Evolutionary conservation across 768 basidiomycete genomes (phyloP).

Genomic region (Sporobolomyces roseus): DNA sequence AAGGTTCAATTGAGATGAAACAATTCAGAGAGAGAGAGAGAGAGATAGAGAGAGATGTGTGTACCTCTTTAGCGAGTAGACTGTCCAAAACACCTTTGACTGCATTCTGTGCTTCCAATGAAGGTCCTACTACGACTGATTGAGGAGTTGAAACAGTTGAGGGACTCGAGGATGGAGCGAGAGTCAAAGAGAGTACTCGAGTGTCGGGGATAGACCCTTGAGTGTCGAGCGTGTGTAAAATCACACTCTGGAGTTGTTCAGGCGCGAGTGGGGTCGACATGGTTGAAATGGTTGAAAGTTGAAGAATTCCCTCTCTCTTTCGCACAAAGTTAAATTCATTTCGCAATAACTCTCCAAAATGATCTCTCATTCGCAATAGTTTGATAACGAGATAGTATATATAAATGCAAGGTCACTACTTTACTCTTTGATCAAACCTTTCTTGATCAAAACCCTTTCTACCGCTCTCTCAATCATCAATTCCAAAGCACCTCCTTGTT

Average conservation of each 20-base stretch:
- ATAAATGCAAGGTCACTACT: too few relatives aligned
- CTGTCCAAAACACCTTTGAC: conserved; percentile 91
- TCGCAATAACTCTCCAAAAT: too few relatives aligned
- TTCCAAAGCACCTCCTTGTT: conserved; percentile 44
- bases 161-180: conserved; percentile 42
- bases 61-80: conserved; percentile 76
- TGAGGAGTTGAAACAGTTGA: background rate
- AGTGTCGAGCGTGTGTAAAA: conserved; percentile 41
- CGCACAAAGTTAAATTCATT: too few relatives aligned
- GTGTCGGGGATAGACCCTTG: conserved; percentile 48
- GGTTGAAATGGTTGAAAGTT: background rate
- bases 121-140: conserved; percentile 28
- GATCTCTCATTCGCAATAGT: too few relatives aligned
- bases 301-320: background rate
- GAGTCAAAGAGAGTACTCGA: conserved; percentile 43
- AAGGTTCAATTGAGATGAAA: background rate
- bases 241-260: conserved; percentile 27
- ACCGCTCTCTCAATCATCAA: conserved; percentile 45
- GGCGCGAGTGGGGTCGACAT: background rate
- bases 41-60: conserved; percentile 18
- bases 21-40: background rate
- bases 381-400: too few relatives aligned
- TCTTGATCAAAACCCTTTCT: conserved; percentile 28
- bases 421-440: conserved; percentile 27
- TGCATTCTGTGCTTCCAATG: conserved; percentile 59